Evolutionary conservation across 345 rosid genomes (phyloP).

Genomic region (Pelargonium nanum): DNA sequence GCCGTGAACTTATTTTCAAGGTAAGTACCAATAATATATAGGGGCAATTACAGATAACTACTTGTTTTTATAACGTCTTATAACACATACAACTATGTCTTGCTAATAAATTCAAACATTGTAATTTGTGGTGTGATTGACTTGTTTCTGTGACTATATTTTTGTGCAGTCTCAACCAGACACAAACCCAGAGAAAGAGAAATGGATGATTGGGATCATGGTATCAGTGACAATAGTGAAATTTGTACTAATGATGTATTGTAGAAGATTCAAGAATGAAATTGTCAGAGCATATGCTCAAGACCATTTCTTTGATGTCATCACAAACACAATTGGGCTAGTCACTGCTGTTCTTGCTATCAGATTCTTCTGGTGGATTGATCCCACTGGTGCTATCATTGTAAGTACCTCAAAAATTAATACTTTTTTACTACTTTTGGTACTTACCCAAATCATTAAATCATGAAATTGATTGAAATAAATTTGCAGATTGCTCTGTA

Average conservation of each 20-base stretch:
- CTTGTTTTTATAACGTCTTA: too few species aligned
- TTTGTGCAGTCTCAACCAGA: constrained; percentile 36
- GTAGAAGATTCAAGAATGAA: constrained; percentile 31
- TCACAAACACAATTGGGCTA: constrained; percentile 41
- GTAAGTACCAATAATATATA: too few species aligned
- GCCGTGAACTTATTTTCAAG: constrained; percentile 29
- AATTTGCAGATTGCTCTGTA: constrained; percentile 42
- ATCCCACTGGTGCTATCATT: constrained; percentile 41
- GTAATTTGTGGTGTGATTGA: too few species aligned
- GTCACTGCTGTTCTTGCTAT: constrained; percentile 38
- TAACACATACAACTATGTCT: too few species aligned
- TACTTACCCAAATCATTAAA: too few species aligned
- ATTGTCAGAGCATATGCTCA: constrained; percentile 41
- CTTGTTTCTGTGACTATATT: too few species aligned
- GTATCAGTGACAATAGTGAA: constrained; percentile 34
- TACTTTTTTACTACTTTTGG: too few species aligned
- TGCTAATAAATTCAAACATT: too few species aligned
- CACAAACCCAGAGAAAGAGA: constrained; percentile 31
- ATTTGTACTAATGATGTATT: constrained; percentile 25
- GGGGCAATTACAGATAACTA: too few species aligned
- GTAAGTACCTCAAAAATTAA: too few species aligned
- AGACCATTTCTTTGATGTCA: constrained; percentile 51
- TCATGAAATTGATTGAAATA: too few species aligned
- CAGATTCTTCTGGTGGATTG: constrained; percentile 44
- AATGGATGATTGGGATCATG: constrained; percentile 57